Conservation (phyloP, 2,329 filamentous ascomycete species). For the Hymenoscyphus repandus region DNA sequence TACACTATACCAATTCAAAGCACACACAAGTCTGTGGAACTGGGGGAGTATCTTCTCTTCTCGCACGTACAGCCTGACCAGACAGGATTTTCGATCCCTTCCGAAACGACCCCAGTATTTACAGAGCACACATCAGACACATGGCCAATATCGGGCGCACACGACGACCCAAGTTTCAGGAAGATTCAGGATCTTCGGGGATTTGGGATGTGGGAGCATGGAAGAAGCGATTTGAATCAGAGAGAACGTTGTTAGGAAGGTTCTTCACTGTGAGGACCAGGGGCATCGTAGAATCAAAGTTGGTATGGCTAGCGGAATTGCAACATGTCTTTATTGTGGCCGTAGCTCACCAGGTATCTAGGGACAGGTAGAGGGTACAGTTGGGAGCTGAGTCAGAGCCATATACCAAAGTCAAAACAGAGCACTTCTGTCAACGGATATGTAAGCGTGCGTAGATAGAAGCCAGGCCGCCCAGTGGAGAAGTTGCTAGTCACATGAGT, state of each 20-base stretch:
- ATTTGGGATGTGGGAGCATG: background rate
- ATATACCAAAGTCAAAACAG: slow-evolving; percentile 13
- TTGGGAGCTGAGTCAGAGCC: slow-evolving; percentile 13
- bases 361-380: slow-evolving; percentile 11
- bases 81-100: too few species aligned
- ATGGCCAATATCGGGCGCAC: too few species aligned
- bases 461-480: slow-evolving; percentile 6
- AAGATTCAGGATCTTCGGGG: too few species aligned
- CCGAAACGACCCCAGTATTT: too few species aligned
- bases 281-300: slow-evolving; percentile 10
- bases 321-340: slow-evolving; percentile 11
- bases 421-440: slow-evolving; percentile 15
- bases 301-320: slow-evolving; percentile 13
- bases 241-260: background rate
- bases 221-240: background rate
- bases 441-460: slow-evolving; percentile 13
- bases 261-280: slow-evolving; percentile 6
- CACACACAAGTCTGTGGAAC: too few species aligned
- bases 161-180: too few species aligned
- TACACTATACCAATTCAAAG: too few species aligned
- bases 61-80: too few species aligned
- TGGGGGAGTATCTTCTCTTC: too few species aligned
- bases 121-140: too few species aligned
- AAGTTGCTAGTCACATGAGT: slow-evolving; percentile 6
- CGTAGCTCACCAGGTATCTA: slow-evolving; percentile 13